Conservation (phyloP, 768 basidiomycete genomes). For the Antrodiella citrinella region DNA sequence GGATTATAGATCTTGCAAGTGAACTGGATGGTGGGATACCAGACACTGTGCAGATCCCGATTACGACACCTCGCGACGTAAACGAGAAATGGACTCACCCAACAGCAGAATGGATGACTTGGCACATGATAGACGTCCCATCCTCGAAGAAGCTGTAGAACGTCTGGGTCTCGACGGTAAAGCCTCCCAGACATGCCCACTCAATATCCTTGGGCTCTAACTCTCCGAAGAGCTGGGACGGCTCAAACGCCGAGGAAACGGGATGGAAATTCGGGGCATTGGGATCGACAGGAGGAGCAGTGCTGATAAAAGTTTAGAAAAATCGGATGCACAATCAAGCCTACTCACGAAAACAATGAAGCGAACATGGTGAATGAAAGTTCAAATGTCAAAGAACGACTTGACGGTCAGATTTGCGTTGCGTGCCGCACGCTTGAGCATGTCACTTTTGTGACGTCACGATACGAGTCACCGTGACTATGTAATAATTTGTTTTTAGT, state of each 20-base stretch:
- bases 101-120: constrained; percentile 81
- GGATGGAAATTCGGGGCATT: constrained; percentile 77
- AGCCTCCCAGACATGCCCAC: constrained; percentile 78
- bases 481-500: too few relatives aligned
- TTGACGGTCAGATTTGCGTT: too few relatives aligned
- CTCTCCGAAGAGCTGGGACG: constrained; percentile 62
- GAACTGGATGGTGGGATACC: constrained; percentile 94
- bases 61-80: constrained; percentile 7
- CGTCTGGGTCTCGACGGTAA: constrained; percentile 83
- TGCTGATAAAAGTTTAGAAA: constrained; percentile 28
- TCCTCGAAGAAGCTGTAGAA: constrained; percentile 82
- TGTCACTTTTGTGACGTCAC: too few relatives aligned
- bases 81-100: constrained; percentile 52
- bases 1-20: constrained; percentile 85
- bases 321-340: constrained; percentile 1
- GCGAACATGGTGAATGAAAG: constrained; percentile 57
- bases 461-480: too few relatives aligned
- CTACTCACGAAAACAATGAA: constrained; percentile 68
- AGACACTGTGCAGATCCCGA: constrained; percentile 44
- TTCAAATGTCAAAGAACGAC: too few relatives aligned
- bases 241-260: constrained; percentile 52
- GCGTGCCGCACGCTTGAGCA: too few relatives aligned
- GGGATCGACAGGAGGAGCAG: constrained; percentile 49
- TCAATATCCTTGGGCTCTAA: constrained; percentile 69
- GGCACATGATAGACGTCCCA: constrained; percentile 71